Evolutionary conservation across 2,329 filamentous ascomycete genomes (phyloP), one percentile per base, ranked within the genome.

Genomic region (Fusarium compactum): DNA sequence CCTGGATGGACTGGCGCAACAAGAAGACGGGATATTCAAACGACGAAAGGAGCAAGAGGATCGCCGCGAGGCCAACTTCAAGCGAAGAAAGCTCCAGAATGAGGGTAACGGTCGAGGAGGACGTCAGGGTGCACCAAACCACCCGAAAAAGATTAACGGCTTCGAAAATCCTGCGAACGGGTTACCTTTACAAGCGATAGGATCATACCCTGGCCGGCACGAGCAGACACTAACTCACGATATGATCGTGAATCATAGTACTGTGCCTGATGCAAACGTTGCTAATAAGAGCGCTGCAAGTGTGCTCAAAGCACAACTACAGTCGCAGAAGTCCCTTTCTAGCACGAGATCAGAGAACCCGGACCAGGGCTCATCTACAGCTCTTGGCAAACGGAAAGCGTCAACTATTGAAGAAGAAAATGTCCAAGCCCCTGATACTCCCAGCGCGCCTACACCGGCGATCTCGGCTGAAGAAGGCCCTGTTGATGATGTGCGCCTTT

Each of bases 251-350:
- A 95, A 95, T 76, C 89, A 91, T 62, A 87, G 86, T 27, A 84
- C 85, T 27, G 82, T 88, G 34, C 85, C 89, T 61, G 90, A 91
- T 75, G 89, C 92, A 30, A 95, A 94, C 69, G 83, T 89, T 58
- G 93, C 94, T 58, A 99, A 99, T 82, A 97, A 97, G 82, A 98
- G 94, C 76, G 96, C 96, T 25, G 96, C 96, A 32, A 95, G 93
- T 66, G 92, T 92, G 22, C 83, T 99, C 54, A 97, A 97, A 81
- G 91, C 92, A 73, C 90, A 92, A 76, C 86, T 98, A 59, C 87
- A 94, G 77, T 83, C 72, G 7, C 73, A 70, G 25, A 78, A 78
- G 56, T 62, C 69, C 8, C 22, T 69, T 4, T 58, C 70, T 14
- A 64, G 71, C 6, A 58, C 69, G 14, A 66, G 63, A 14, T 69